A percentile compares a stretch with the other conserved stretches of the same genome.
phyloP scores from a whole-genome alignment of 1,284 basidiomycete species.

The Cutaneotrichosporon cyanovorans region DNA sequence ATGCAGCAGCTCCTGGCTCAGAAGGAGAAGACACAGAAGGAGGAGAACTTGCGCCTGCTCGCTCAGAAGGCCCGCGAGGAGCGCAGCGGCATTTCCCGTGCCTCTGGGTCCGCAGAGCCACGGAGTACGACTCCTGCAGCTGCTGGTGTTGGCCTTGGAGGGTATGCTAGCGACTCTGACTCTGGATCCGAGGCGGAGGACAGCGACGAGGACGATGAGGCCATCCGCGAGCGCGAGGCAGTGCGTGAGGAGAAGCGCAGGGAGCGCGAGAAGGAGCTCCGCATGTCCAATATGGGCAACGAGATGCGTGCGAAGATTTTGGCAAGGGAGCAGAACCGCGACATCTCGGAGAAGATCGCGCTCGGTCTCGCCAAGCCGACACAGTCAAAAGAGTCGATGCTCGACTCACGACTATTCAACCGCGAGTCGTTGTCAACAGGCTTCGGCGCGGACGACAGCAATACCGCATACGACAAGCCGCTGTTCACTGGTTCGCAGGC shows the following conservation, averaged over 20 bases:
- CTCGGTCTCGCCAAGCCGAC: slow-evolving; percentile 96
- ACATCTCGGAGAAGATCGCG: slow-evolving; percentile 98
- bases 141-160: slow-evolving; percentile 63
- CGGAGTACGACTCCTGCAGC: slow-evolving; percentile 46
- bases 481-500: slow-evolving; percentile 93
- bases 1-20: slow-evolving; percentile 98
- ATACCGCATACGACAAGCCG: slow-evolving; percentile 90
- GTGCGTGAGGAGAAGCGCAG: slow-evolving; percentile 86
- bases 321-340: slow-evolving; percentile 87
- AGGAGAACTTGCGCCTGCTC: slow-evolving; percentile 87
- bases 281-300: slow-evolving; percentile 98
- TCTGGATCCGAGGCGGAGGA: slow-evolving; percentile 32
- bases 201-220: slow-evolving; percentile 68
- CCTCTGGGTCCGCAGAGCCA: slow-evolving; percentile 31
- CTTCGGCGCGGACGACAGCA: slow-evolving; percentile 87
- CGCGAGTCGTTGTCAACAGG: slow-evolving; percentile 73
- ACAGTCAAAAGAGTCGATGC: slow-evolving; percentile 86
- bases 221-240: slow-evolving; percentile 74
- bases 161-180: slow-evolving; percentile 66
- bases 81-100: slow-evolving; percentile 49
- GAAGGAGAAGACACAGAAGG: slow-evolving; percentile 95
- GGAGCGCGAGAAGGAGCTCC: slow-evolving; percentile 92
- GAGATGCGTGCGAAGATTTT: slow-evolving; percentile 94
- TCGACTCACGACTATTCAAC: slow-evolving; percentile 96
- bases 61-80: slow-evolving; percentile 95